phyloP scores from a whole-genome alignment of 2,329 filamentous ascomycete genomes.

The Plectosphaerella cucumerina region DNA sequence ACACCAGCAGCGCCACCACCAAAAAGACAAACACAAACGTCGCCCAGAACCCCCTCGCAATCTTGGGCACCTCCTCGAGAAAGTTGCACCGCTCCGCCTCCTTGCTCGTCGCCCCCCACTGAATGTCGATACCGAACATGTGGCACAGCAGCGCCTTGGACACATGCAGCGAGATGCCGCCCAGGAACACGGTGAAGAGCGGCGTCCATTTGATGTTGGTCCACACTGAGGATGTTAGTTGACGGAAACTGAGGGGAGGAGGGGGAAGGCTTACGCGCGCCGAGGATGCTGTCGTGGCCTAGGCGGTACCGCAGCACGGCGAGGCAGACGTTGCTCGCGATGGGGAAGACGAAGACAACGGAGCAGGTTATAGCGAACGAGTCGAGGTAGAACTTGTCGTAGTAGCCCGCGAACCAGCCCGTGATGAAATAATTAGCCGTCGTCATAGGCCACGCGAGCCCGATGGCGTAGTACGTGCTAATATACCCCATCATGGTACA shows the following conservation, averaged over 20 bases:
- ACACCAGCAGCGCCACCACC: not conserved
- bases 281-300: conserved; percentile 45
- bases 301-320: conserved; percentile 60
- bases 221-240: conserved; percentile 22
- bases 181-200: conserved; percentile 42
- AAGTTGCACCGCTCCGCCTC: conserved; percentile 53
- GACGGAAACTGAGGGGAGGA: conserved; percentile 7
- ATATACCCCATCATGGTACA: conserved; percentile 69
- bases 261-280: conserved; percentile 20
- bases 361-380: conserved; percentile 61
- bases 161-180: conserved; percentile 36
- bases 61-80: conserved; percentile 48
- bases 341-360: conserved; percentile 61
- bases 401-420: conserved; percentile 64
- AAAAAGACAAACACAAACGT: conserved; percentile 32
- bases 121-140: conserved; percentile 35
- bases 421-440: conserved; percentile 66
- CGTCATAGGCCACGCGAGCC: conserved; percentile 60
- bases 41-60: conserved; percentile 45
- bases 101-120: conserved; percentile 52
- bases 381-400: conserved; percentile 64
- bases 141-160: conserved; percentile 33
- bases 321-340: conserved; percentile 54
- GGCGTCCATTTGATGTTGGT: conserved; percentile 62
- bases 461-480: conserved; percentile 68